Percentiles rank a stretch among this genome's conserved stretches.
Evolutionary conservation across 164 flowering plant species (phyloP).

Genomic region (Vitis rupestris): DNA sequence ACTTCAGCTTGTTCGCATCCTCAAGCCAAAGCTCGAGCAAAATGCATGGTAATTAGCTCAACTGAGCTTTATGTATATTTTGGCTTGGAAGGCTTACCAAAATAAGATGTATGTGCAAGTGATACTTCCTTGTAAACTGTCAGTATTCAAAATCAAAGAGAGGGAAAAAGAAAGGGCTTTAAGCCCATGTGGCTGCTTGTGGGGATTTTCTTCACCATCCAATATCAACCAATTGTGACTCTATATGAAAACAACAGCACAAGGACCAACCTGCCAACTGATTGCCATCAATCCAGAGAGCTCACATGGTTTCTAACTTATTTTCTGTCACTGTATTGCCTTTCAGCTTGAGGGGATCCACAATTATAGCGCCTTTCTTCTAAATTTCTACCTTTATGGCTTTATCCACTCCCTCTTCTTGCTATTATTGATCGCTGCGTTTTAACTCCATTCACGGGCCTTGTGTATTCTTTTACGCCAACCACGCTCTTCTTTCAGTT

Average conservation of each 20-base stretch:
- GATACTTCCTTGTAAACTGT: too few relatives aligned
- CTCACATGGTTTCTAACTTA: conserved; percentile 18
- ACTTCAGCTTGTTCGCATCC: too few relatives aligned
- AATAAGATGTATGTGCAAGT: too few relatives aligned
- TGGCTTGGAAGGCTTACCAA: too few relatives aligned
- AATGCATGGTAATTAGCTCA: too few relatives aligned
- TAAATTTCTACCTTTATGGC: neutral
- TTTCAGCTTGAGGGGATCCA: neutral
- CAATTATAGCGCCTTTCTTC: neutral
- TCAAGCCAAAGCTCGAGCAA: too few relatives aligned
- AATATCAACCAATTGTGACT: neutral
- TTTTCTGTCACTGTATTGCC: conserved; percentile 8
- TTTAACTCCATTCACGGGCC: conserved; percentile 16
- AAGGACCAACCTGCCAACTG: conserved; percentile 13
- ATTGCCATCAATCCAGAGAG: neutral
- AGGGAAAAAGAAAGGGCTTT: too few relatives aligned
- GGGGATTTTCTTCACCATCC: neutral
- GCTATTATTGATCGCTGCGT: neutral
- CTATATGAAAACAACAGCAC: conserved; percentile 22
- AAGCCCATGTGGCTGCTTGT: too few relatives aligned
- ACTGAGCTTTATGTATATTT: too few relatives aligned
- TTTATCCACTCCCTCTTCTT: neutral
- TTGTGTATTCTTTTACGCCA: conserved; percentile 1
- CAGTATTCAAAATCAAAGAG: too few relatives aligned
- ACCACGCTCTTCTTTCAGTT: neutral